Conservation (phyloP, 2,329 filamentous ascomycete genomes). For the Beauveria australis region DNA sequence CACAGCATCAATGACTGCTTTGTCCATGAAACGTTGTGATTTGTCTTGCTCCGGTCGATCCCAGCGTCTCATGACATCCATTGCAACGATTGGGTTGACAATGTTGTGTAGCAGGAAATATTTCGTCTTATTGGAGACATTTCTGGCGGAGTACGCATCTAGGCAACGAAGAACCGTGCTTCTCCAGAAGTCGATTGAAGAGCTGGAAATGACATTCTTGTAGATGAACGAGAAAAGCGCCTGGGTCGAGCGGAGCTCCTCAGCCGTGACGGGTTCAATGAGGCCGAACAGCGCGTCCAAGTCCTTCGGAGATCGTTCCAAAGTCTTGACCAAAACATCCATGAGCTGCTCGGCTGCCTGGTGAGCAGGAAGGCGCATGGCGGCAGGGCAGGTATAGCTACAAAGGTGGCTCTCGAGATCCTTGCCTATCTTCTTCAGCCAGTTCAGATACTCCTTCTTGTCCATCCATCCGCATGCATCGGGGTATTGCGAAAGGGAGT, state of each 20-base stretch:
- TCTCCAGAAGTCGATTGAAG: constrained; percentile 80
- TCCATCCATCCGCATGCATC: constrained; percentile 64
- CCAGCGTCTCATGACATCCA: constrained; percentile 87
- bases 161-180: constrained; percentile 76
- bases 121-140: constrained; percentile 79
- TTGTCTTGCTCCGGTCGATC: constrained; percentile 46
- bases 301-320: constrained; percentile 66
- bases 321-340: constrained; percentile 71
- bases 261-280: constrained; percentile 74
- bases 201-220: constrained; percentile 69
- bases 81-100: constrained; percentile 91
- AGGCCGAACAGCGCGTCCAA: constrained; percentile 78
- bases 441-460: constrained; percentile 50
- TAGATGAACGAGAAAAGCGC: constrained; percentile 78
- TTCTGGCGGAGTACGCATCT: constrained; percentile 74
- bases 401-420: constrained; percentile 70
- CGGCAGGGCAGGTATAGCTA: constrained; percentile 58
- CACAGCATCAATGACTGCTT: constrained; percentile 78
- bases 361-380: constrained; percentile 73
- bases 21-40: constrained; percentile 71
- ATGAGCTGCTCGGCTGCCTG: constrained; percentile 87
- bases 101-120: constrained; percentile 86
- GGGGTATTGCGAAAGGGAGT: constrained; percentile 64
- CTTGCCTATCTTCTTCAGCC: constrained; percentile 61
- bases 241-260: constrained; percentile 71